Percentiles rank a stretch among this genome's conserved stretches.
Evolutionary conservation across 2,329 filamentous ascomycete genomes (phyloP).

Genomic region (Epichloe sp.): DNA sequence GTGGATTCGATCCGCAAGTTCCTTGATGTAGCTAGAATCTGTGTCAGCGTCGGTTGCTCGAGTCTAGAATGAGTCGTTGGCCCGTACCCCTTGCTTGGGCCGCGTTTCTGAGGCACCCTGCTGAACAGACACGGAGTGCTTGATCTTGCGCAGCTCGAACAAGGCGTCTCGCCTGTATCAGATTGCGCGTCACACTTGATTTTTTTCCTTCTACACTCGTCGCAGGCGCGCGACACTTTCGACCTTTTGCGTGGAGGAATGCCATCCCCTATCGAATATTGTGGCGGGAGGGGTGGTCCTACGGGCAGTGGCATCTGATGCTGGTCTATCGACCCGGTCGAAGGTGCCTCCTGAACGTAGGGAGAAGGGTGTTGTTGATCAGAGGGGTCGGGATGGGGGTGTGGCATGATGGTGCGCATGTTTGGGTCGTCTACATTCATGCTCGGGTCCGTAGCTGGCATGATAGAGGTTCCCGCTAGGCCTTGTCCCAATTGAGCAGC

Average conservation of each 20-base stretch:
- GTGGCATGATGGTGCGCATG: constrained; percentile 31
- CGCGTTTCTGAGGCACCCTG: constrained; percentile 74
- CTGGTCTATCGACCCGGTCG: constrained; percentile 23
- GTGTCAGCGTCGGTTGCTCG: constrained; percentile 2
- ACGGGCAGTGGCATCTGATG: constrained; percentile 24
- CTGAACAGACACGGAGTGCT: constrained; percentile 74
- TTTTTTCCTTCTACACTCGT: constrained; percentile 81
- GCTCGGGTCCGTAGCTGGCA: constrained; percentile 33
- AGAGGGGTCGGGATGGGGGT: constrained; percentile 24
- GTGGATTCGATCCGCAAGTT: constrained; percentile 73
- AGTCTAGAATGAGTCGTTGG: not conserved
- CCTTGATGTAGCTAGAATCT: constrained; percentile 64
- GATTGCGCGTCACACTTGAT: constrained; percentile 76
- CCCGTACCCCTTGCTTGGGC: constrained; percentile 68
- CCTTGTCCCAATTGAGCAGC: constrained; percentile 45
- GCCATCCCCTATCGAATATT: constrained; percentile 37
- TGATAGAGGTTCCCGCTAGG: constrained; percentile 33
- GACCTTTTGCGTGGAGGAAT: constrained; percentile 63
- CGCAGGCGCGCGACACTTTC: constrained; percentile 79
- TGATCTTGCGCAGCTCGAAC: constrained; percentile 68
- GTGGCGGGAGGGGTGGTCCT: constrained; percentile 22
- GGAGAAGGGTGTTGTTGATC: constrained; percentile 23
- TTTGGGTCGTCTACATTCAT: constrained; percentile 30
- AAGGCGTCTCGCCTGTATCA: constrained; percentile 60
- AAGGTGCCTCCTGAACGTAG: constrained; percentile 25